Percentiles rank a stretch among this genome's conserved stretches.
phyloP scores from a whole-genome alignment of 139 green algal species.

The Deuterostichococcus epilithicus region DNA sequence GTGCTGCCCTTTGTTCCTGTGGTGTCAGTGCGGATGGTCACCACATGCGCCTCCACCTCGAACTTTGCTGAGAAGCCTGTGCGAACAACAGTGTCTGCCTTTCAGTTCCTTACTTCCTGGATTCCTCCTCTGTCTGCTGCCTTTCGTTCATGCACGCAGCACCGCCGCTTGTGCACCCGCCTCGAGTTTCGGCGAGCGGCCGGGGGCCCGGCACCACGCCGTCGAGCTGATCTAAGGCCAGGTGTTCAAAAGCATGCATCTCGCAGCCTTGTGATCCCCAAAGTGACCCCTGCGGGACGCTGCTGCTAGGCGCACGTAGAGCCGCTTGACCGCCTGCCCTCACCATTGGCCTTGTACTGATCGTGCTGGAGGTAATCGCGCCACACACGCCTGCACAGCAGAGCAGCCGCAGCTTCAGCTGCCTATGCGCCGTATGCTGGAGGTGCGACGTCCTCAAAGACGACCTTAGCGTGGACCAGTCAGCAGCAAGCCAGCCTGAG shows the following conservation, averaged over 20 bases:
- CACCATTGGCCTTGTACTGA: not conserved
- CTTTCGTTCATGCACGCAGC: not conserved
- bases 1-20: not conserved
- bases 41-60: conserved; percentile 50
- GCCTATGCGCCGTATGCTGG: not conserved
- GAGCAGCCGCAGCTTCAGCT: not conserved
- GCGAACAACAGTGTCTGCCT: not conserved
- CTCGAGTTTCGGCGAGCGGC: not conserved
- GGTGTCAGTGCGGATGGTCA: no score
- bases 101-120: not conserved
- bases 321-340: no score
- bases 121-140: not conserved
- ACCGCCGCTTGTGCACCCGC: conserved; percentile 13
- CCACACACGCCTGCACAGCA: not conserved
- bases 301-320: no score
- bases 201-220: not conserved
- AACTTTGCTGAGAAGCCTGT: conserved; percentile 36
- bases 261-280: no score
- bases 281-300: no score
- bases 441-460: not conserved
- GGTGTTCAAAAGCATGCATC: not conserved
- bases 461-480: not conserved
- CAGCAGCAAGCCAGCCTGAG: conserved; percentile 6
- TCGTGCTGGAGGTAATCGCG: not conserved
- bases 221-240: not conserved